Evolutionary conservation across 768 basidiomycete species (phyloP), one percentile per base, ranked within the genome.

Genomic region (Mycena olivaceomarginata): DNA sequence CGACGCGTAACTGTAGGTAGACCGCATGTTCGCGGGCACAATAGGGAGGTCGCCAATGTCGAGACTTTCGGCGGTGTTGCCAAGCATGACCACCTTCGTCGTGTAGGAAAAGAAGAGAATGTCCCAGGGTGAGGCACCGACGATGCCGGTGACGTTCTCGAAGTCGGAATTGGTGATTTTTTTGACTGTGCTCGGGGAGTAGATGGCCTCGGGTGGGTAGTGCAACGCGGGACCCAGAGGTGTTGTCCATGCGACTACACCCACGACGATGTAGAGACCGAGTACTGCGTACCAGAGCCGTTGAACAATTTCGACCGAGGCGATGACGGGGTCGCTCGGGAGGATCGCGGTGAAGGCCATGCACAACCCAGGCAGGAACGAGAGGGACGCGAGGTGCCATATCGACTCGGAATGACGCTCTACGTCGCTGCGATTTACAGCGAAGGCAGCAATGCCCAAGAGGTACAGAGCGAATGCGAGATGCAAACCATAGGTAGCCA

Each of bases 31-130:
- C 0, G 89, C 91, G 0, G 95, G 92, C 11, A 97, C 90, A 70
- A 98, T 93, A 7, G 97, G 97, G 41, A 98, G 87, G 82, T 98
- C 97, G 75, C 93, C 96, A 25, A 97, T 96, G 79, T 98, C 95
- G 62, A 98, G 90, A 74, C 91, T 94, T 72, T 91, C 89, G 2
- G 94, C 89, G 2, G 88, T 89, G 84, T 96, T 92, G 3, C 96
- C 97, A 56, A 97, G 92, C 91, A 93, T 93, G 71, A 98, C 92
- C 16, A 98, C 95, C 76, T 94, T 93, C 1, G 96, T 97, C 48
- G 95, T 96, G 83, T 97, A 97, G 18, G 93, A 93, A 85, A 98
- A 98, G n/a, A 97, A 85, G 7, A 98, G 84, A 67, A 87, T 86
- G 72, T 90, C 91, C 88, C 90, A 92, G 0, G 90, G 86, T 6